These are phyloP conservation scores for Rhizophora apiculata DNA, from an alignment of 345 rosid genomes.

Conservation along the genomic window DNA sequence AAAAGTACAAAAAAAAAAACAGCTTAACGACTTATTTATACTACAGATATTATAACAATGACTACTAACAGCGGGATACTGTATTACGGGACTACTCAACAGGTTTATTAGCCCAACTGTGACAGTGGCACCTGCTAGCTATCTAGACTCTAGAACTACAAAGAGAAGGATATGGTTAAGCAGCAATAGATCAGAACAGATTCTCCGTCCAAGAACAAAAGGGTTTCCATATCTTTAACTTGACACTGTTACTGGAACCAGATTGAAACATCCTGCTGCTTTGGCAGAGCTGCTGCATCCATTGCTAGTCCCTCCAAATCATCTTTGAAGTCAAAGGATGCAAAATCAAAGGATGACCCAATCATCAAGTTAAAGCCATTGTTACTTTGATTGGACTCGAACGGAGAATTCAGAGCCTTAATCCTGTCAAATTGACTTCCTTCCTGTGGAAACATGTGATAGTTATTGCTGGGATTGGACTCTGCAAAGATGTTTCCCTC, in stretches of 20 bases:
- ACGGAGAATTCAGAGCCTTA: constrained; percentile 41
- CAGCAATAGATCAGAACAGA: background rate
- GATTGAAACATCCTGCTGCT: constrained; percentile 57
- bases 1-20: background rate
- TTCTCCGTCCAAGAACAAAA: no score
- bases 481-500: constrained; percentile 59
- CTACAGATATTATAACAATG: constrained; percentile 17
- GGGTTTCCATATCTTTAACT: no score
- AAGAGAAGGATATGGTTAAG: constrained; percentile 2
- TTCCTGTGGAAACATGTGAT: constrained; percentile 48
- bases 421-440: constrained; percentile 44
- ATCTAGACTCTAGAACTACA: background rate
- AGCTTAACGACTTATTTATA: constrained; percentile 32
- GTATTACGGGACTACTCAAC: background rate
- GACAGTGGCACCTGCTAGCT: background rate
- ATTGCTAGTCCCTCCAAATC: constrained; percentile 54
- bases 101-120: background rate
- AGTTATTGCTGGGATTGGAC: constrained; percentile 41
- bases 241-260: constrained; percentile 50
- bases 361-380: constrained; percentile 50
- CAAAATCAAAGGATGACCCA: constrained; percentile 61
- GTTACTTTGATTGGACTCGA: constrained; percentile 37
- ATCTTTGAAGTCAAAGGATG: constrained; percentile 65
- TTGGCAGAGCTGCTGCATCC: constrained; percentile 41
- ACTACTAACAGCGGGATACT: background rate